phyloP scores from a whole-genome alignment of 2,329 filamentous ascomycete species.

The Fusarium beomiforme region DNA sequence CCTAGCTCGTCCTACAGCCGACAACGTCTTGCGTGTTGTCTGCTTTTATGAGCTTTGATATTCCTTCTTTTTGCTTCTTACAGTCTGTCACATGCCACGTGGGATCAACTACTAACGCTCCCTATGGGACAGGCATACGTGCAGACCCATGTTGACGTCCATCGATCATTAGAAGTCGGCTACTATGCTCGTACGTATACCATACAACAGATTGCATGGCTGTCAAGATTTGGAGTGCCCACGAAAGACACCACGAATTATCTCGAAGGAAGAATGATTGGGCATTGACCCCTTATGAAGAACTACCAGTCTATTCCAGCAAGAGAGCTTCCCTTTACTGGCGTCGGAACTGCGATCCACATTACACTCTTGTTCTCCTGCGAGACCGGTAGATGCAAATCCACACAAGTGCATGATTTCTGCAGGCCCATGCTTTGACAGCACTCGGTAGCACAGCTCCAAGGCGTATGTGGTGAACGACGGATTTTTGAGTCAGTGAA shows the following conservation, averaged over 20 bases:
- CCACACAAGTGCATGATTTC: constrained; percentile 11
- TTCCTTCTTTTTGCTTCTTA: constrained; percentile 27
- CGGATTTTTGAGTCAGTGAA: not conserved
- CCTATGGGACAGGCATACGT: not conserved
- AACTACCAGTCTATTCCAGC: not conserved
- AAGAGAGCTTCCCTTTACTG: not conserved
- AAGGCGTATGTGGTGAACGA: not conserved
- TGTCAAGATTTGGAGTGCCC: not conserved
- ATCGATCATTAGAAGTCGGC: constrained; percentile 26
- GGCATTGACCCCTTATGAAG: not conserved
- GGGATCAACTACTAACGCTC: constrained; percentile 32
- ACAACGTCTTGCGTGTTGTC: not conserved
- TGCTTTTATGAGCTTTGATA: not conserved
- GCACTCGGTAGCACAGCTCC: constrained; percentile 24
- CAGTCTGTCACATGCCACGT: constrained; percentile 40
- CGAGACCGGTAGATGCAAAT: constrained; percentile 34
- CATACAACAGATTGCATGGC: not conserved
- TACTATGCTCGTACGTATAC: not conserved
- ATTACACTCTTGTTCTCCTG: constrained; percentile 16
- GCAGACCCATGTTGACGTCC: constrained; percentile 21
- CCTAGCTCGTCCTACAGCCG: not conserved
- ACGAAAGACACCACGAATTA: not conserved
- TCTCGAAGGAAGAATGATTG: not conserved
- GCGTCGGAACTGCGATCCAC: constrained; percentile 11
- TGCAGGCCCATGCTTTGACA: constrained; percentile 32